These are phyloP conservation scores for Barnettozyma salicaria DNA, from an alignment of 805 yeast genomes.

Conservation along the genomic window DNA sequence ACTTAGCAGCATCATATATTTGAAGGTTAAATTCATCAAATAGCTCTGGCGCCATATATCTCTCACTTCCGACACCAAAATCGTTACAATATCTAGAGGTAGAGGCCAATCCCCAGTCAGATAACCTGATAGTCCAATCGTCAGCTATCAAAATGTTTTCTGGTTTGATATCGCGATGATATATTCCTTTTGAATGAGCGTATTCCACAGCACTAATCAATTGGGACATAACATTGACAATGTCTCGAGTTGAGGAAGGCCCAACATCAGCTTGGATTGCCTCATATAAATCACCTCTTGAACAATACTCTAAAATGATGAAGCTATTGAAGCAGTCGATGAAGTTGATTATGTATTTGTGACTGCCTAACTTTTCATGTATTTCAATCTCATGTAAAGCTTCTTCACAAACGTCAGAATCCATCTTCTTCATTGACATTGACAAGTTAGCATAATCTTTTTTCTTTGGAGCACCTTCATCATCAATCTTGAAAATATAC, in stretches of 20 bases:
- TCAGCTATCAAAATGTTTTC: slow-evolving; percentile 59
- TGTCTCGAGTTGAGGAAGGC: slow-evolving; percentile 43
- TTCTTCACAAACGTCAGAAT: slow-evolving; percentile 44
- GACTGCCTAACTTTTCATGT: slow-evolving; percentile 53
- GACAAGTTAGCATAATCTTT: slow-evolving; percentile 27
- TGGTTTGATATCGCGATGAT: slow-evolving; percentile 78
- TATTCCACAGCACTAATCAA: slow-evolving; percentile 69
- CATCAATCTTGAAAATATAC: slow-evolving; percentile 61
- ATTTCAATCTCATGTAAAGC: slow-evolving; percentile 66
- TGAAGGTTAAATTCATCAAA: slow-evolving; percentile 53
- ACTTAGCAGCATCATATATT: slow-evolving; percentile 70
- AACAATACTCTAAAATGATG: slow-evolving; percentile 72
- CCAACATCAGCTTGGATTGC: slow-evolving; percentile 59
- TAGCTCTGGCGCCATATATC: slow-evolving; percentile 94
- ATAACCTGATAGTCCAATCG: slow-evolving; percentile 53
- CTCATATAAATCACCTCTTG: slow-evolving; percentile 83
- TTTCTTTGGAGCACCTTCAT: slow-evolving; percentile 26
- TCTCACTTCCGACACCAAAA: slow-evolving; percentile 82
- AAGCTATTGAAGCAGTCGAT: slow-evolving; percentile 63
- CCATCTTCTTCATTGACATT: slow-evolving; percentile 31
- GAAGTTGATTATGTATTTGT: slow-evolving; percentile 53
- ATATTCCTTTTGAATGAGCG: slow-evolving; percentile 66
- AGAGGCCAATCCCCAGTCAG: slow-evolving; percentile 76
- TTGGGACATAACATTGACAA: slow-evolving; percentile 52
- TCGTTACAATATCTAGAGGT: slow-evolving; percentile 47